These are phyloP conservation scores for Rhodomyrtus tomentosa DNA, from an alignment of 345 rosid genomes.

Conservation along the genomic window DNA sequence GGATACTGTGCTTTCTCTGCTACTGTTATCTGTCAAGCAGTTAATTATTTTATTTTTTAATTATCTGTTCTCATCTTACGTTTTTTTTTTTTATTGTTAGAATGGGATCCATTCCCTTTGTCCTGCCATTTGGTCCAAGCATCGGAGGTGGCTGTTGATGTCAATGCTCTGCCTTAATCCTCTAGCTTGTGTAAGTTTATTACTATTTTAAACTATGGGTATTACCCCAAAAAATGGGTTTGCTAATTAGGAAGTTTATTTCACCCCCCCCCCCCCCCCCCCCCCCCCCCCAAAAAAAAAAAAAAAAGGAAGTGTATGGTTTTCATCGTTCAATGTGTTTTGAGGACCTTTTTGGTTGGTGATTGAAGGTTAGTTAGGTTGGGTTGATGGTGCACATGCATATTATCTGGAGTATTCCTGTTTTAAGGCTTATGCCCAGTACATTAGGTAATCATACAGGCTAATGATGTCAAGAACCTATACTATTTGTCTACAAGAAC, in stretches of 20 bases:
- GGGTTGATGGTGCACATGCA: neutral
- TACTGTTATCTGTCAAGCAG: neutral
- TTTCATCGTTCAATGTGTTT: neutral
- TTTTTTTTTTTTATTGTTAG: slow-evolving; percentile 26
- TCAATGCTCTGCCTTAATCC: slow-evolving; percentile 96
- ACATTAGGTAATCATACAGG: neutral
- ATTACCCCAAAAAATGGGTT: neutral
- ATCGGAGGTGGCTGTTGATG: slow-evolving; percentile 95
- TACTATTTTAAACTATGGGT: neutral
- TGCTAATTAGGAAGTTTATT: neutral
- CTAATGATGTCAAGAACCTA: neutral
- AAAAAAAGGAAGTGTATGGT: neutral
- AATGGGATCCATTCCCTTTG: slow-evolving; percentile 95
- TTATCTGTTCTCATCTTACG: neutral
- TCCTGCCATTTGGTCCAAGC: slow-evolving; percentile 98
- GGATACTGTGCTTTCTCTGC: neutral
- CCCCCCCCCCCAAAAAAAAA: too few species aligned
- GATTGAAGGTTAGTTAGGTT: neutral
- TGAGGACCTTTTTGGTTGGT: neutral
- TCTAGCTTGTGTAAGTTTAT: slow-evolving; percentile 68
- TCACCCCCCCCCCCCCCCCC: too few species aligned
- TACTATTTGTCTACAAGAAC: neutral
- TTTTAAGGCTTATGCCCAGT: neutral
- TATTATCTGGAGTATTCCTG: neutral
- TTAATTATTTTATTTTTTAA: neutral